Evolutionary conservation across 225 moss, liverwort and hornwort species (phyloP), one percentile per base, ranked within the genome.

Genomic region (Pseudisothecium myosuroides): DNA sequence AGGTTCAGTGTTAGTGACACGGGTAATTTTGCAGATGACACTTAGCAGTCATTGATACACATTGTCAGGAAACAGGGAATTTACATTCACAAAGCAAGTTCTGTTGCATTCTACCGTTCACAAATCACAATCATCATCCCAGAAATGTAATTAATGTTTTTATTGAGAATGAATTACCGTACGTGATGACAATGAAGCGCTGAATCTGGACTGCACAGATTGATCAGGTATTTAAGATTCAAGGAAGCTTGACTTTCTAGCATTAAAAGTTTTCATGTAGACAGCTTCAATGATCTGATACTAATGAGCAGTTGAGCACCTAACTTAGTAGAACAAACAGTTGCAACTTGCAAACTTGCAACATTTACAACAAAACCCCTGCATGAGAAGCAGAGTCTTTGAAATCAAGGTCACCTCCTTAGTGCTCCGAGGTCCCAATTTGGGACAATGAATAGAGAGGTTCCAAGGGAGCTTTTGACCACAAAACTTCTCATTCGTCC

Each of bases 371-470:
- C 22, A 39, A 4, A 14, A 39, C 14, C n/a, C 67, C 7, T 69
- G 14, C 39, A 69, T 39, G n/a, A 24, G 14, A 69, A 39, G 39
- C n/a, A n/a, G n/a, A n/a, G n/a, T n/a, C n/a, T n/a, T n/a, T n/a
- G n/a, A n/a, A n/a, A n/a, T n/a, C n/a, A n/a, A n/a, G n/a, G 0
- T 68, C n/a, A 68, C 22, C 2, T 4, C 21, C 7, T 68, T 23
- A 7, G 4, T 4, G 1, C 1, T 68, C 0, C 0, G 0, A n/a
- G 7, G 0, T 23, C 4, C 9, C 5, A 14, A 14, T 24, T 65
- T 11, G 6, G 21, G 12, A 67, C 22, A 8, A 67, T 4, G 11
- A 67, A 67, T 36, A 67, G 12, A 67, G 2, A 67, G 1, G 22
- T 20, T 12, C 12, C 12, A 26, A 12, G 28, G 67, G 4, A 4